phyloP scores from a whole-genome alignment of 495 filamentous ascomycete species.

The Cudoniella acicularis region DNA sequence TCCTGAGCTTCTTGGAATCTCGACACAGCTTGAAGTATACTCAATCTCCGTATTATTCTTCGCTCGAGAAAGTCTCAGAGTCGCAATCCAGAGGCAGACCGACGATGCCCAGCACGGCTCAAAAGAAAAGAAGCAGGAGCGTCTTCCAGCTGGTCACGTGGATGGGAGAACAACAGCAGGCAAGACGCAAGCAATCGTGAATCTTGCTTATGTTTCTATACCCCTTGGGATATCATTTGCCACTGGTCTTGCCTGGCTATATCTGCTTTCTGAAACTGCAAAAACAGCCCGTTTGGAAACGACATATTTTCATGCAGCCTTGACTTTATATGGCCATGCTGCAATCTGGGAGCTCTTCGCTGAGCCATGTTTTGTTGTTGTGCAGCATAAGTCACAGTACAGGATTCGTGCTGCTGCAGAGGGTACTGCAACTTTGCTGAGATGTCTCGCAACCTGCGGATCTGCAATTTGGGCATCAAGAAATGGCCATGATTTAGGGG shows the following conservation, averaged over 20 bases:
- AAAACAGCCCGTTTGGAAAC: slow-evolving; percentile 42
- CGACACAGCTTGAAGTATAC: slow-evolving; percentile 87
- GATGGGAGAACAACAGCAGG: slow-evolving; percentile 23
- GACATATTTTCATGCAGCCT: slow-evolving; percentile 57
- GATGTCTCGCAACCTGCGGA: slow-evolving; percentile 69
- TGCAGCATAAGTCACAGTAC: slow-evolving; percentile 77
- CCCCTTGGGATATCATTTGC: slow-evolving; percentile 64
- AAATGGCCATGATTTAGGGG: slow-evolving; percentile 52
- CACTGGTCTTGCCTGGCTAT: slow-evolving; percentile 57
- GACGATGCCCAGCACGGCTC: slow-evolving; percentile 24
- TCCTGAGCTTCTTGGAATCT: slow-evolving; percentile 75
- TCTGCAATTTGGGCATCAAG: slow-evolving; percentile 55
- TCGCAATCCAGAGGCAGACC: slow-evolving; percentile 79
- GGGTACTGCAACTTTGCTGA: slow-evolving; percentile 67
- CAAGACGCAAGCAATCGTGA: slow-evolving; percentile 69
- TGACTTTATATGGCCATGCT: slow-evolving; percentile 70
- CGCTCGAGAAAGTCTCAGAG: slow-evolving; percentile 79
- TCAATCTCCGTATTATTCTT: slow-evolving; percentile 87
- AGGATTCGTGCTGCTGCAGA: slow-evolving; percentile 77
- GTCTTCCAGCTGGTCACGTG: slow-evolving; percentile 18
- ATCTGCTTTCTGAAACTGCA: slow-evolving; percentile 45
- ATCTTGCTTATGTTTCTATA: slow-evolving; percentile 79
- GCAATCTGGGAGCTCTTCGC: slow-evolving; percentile 73
- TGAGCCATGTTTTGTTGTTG: slow-evolving; percentile 82
- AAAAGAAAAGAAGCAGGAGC: slow-evolving; percentile 10